These are phyloP conservation scores for Phytophthora macrochlamydospora DNA, from an alignment of 352 stramenopile species.

Conservation along the genomic window DNA sequence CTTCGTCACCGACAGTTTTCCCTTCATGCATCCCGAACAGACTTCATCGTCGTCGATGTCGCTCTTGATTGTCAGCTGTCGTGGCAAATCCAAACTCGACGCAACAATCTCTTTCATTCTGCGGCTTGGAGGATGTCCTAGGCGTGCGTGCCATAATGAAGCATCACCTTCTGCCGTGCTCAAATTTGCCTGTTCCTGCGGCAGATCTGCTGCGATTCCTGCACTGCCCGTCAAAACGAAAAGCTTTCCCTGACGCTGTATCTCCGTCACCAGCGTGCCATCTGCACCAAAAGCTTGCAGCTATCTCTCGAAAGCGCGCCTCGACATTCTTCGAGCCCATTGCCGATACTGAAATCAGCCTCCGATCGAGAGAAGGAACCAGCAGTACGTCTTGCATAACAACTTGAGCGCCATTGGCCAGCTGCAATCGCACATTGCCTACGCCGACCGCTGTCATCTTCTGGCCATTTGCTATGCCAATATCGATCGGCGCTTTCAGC, in stretches of 20 bases:
- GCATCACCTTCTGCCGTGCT: neutral
- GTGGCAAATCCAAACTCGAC: neutral
- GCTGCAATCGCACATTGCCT: conserved; percentile 1
- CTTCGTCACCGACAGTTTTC: conserved; percentile 2
- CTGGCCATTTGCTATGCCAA: conserved; percentile 1
- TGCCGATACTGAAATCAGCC: conserved; percentile 1
- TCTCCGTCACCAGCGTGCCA: neutral
- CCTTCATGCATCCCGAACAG: conserved; percentile 1
- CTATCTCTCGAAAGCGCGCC: conserved; percentile 1
- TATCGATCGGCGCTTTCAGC: neutral
- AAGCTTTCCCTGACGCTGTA: neutral
- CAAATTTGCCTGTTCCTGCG: neutral
- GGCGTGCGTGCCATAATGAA: conserved; percentile 1
- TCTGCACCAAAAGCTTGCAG: conserved; percentile 3
- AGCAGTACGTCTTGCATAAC: neutral
- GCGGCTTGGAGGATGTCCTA: conserved; percentile 3
- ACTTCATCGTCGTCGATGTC: conserved; percentile 3
- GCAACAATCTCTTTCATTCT: conserved; percentile 5
- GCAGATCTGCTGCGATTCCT: neutral
- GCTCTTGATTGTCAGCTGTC: neutral
- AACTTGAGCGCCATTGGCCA: conserved; percentile 2
- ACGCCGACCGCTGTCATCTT: neutral
- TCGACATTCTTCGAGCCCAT: conserved; percentile 7
- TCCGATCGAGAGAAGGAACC: neutral
- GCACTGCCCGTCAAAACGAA: neutral